Conservation (phyloP, 2,329 filamentous ascomycete genomes). For the Metarhizium guizhouense region DNA sequence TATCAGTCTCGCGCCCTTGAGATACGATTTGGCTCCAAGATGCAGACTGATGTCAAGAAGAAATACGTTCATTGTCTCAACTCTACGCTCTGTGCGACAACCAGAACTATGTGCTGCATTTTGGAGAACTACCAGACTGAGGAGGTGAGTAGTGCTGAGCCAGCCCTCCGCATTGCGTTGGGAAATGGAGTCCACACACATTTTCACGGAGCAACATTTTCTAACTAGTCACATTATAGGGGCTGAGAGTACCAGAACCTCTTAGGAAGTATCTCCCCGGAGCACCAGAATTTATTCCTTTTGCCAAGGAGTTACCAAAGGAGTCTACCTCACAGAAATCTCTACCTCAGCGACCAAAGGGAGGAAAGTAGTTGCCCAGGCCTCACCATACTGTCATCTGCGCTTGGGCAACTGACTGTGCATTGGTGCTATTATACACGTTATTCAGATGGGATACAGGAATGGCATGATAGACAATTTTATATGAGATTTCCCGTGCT, state of each 20-base stretch:
- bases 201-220: not conserved
- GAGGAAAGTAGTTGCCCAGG: slow-evolving; percentile 10
- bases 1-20: slow-evolving; percentile 93
- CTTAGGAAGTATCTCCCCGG: slow-evolving; percentile 87
- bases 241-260: slow-evolving; percentile 71
- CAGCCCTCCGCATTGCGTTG: not conserved
- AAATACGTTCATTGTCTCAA: slow-evolving; percentile 92
- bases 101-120: slow-evolving; percentile 86
- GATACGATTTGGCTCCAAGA: slow-evolving; percentile 84
- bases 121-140: slow-evolving; percentile 96
- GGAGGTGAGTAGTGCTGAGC: slow-evolving; percentile 40
- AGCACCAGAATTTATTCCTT: slow-evolving; percentile 81
- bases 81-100: slow-evolving; percentile 82
- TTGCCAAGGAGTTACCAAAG: slow-evolving; percentile 76
- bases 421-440: not conserved
- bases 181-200: slow-evolving; percentile 17
- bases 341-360: slow-evolving; percentile 21
- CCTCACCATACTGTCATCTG: not conserved
- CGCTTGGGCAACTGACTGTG: not conserved
- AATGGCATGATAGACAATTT: not conserved
- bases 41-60: slow-evolving; percentile 73
- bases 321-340: slow-evolving; percentile 35
- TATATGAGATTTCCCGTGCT: not conserved
- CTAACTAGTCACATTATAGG: slow-evolving; percentile 31
- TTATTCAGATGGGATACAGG: not conserved